Evolutionary conservation across 2,329 filamentous ascomycete species (phyloP).

Genomic region (Epichloe brachyelytri): DNA sequence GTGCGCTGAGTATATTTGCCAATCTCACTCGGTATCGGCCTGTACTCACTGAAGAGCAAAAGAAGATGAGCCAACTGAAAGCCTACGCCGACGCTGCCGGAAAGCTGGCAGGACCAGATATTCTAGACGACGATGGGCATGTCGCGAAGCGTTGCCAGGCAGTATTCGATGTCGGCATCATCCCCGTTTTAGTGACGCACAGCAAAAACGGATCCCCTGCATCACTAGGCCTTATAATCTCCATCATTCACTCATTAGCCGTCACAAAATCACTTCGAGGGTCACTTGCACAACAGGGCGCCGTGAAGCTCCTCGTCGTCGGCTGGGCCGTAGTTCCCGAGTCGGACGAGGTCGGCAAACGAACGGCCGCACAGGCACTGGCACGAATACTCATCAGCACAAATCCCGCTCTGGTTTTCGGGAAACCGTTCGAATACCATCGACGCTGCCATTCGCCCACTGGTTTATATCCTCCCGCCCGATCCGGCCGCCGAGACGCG

Average conservation of each 20-base stretch:
- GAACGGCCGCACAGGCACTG: constrained; percentile 64
- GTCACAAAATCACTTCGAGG: constrained; percentile 63
- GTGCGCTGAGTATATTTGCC: constrained; percentile 69
- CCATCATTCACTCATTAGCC: constrained; percentile 67
- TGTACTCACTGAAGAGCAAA: constrained; percentile 73
- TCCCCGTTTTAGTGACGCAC: constrained; percentile 64
- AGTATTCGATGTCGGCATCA: constrained; percentile 66
- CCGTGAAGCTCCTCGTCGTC: constrained; percentile 68
- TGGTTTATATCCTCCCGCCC: constrained; percentile 59
- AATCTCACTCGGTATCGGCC: constrained; percentile 79
- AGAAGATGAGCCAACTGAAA: constrained; percentile 82
- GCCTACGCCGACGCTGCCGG: constrained; percentile 84
- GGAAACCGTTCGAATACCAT: constrained; percentile 61
- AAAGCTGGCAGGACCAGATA: constrained; percentile 45
- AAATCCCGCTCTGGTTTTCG: constrained; percentile 75
- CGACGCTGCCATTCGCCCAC: constrained; percentile 68
- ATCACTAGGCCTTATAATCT: constrained; percentile 58
- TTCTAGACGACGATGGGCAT: constrained; percentile 62
- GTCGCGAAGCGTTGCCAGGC: constrained; percentile 64
- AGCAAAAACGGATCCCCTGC: constrained; percentile 59
- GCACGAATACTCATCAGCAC: constrained; percentile 79
- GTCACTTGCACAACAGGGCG: constrained; percentile 83
- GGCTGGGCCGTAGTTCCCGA: constrained; percentile 51
- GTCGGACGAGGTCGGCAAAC: constrained; percentile 31
- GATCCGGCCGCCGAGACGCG: constrained; percentile 50